Evolutionary conservation across 805 yeast genomes (phyloP), one percentile per base, ranked within the genome.

Genomic region (Sugiyamaella smithiae): DNA sequence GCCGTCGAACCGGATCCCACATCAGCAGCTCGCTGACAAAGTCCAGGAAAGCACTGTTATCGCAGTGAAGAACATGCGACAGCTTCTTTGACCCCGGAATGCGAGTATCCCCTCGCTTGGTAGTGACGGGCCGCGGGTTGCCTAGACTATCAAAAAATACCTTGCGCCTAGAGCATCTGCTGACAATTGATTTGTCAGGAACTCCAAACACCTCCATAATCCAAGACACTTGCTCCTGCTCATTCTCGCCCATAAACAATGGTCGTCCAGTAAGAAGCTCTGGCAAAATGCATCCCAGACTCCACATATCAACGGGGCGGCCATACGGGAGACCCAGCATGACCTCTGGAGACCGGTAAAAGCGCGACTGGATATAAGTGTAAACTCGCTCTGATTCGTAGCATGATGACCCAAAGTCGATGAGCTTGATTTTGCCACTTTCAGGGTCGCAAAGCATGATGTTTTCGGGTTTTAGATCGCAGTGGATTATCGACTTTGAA

Each of bases 291-390:
- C 99, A 91, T 1, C 98, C 99, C 51, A 91, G 73, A 14, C 97
- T 96, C 99, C 99, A 93, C 60, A 90, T 85, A 67, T 93, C 99
- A 51, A 93, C 91, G 62, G 89, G 87, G 2, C 95, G 84, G 3
- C 95, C 81, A 66, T 93, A 93, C 32, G 83, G 77, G 51, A 90
- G 80, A 1, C 99, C 99, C 48, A 93, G 82, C 62, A 93, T 86
- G 52, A 93, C 76, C 67, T 93, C 99, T 0, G 99, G 99, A 1
- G 98, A 95, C 58, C 97, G 78, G 68, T 90, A 90, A 67, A 89
- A 93, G 60, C 99, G 81, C 20, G 97, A 88, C 67, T 97, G 95
- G 50, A 93, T 93, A 65, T 93, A 93, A 45, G 96, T 85, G 54
- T 90, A 96, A 1, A 95, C 84, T n/a, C 93, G 87, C 64, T 85